A percentile compares a stretch with the other conserved stretches of the same genome.
Conservation (phyloP, 1,284 basidiomycete species). For the Boletellus sp. region DNA sequence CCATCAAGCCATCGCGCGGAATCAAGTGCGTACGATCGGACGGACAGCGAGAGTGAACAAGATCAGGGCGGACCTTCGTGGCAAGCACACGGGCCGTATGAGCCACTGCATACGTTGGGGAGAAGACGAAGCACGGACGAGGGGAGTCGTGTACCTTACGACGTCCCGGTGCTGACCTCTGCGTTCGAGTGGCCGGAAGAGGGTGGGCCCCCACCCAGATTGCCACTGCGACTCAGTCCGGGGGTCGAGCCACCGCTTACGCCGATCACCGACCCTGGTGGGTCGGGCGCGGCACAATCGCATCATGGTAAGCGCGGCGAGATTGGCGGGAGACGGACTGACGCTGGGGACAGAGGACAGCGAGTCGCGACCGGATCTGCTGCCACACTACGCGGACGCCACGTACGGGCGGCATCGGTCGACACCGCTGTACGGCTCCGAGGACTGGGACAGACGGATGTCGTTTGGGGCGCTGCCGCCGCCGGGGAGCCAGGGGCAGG, state of each 20-base stretch:
- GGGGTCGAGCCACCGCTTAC: constrained; percentile 16
- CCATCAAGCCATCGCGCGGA: constrained; percentile 13
- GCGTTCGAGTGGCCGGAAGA: constrained; percentile 26
- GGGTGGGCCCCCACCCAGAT: constrained; percentile 15
- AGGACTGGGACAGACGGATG: constrained; percentile 21
- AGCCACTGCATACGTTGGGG: constrained; percentile 7
- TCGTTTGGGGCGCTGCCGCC: constrained; percentile 24
- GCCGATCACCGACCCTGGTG: constrained; percentile 12
- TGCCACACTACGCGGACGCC: constrained; percentile 16
- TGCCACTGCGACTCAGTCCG: constrained; percentile 10
- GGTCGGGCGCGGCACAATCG: constrained; percentile 6
- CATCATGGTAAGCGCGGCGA: constrained; percentile 21
- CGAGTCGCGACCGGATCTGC: constrained; percentile 20
- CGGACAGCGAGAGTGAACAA: constrained; percentile 34
- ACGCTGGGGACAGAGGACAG: constrained; percentile 16
- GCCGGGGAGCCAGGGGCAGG: constrained; percentile 14
- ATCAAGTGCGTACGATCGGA: constrained; percentile 16
- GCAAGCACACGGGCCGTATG: constrained; percentile 13
- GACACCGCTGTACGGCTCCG: constrained; percentile 24
- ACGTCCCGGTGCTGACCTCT: constrained; percentile 16
- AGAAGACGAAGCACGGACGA: constrained; percentile 18
- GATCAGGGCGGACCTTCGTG: constrained; percentile 28
- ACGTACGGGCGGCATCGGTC: constrained; percentile 25
- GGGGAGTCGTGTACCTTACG: constrained; percentile 15
- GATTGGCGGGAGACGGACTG: background rate